Evolutionary conservation across 805 yeast genomes (phyloP).

Genomic region (Jamesozyma jinghongensis): DNA sequence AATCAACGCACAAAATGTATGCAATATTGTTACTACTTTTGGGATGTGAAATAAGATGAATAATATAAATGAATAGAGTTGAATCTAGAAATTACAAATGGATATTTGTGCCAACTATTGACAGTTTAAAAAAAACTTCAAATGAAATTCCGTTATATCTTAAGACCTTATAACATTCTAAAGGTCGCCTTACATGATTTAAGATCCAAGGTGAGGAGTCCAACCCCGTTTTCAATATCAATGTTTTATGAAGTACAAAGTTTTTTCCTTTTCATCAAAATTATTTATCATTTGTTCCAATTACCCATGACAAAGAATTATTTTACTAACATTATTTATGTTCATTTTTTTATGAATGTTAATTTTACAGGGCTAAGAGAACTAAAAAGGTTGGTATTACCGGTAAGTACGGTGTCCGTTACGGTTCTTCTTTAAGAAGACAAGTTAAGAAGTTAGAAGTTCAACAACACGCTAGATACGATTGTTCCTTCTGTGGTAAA

Average conservation of each 20-base stretch:
- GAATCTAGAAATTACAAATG: no score
- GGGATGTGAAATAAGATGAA: neutral
- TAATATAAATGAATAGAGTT: neutral
- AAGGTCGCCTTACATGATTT: no score
- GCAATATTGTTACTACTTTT: neutral
- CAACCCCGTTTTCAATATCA: no score
- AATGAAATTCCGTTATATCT: no score
- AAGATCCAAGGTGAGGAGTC: no score
- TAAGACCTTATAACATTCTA: no score
- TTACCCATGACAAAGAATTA: no score
- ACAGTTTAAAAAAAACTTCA: no score
- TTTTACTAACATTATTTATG: slow-evolving; percentile 1
- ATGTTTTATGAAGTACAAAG: no score
- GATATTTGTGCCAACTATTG: no score
- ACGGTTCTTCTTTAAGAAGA: slow-evolving; percentile 99
- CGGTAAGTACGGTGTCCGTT: slow-evolving; percentile 99
- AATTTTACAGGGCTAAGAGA: slow-evolving; percentile 84
- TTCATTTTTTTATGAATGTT: neutral
- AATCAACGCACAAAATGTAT: slow-evolving; percentile 13
- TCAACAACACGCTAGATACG: slow-evolving; percentile 98
- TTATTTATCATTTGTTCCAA: neutral
- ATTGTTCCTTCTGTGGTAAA: slow-evolving; percentile 99
- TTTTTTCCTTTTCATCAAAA: no score
- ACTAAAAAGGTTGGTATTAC: slow-evolving; percentile 99
- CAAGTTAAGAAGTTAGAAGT: slow-evolving; percentile 98